Conservation (phyloP, 2,329 filamentous ascomycete species). For the Colletotrichum spinosum region DNA sequence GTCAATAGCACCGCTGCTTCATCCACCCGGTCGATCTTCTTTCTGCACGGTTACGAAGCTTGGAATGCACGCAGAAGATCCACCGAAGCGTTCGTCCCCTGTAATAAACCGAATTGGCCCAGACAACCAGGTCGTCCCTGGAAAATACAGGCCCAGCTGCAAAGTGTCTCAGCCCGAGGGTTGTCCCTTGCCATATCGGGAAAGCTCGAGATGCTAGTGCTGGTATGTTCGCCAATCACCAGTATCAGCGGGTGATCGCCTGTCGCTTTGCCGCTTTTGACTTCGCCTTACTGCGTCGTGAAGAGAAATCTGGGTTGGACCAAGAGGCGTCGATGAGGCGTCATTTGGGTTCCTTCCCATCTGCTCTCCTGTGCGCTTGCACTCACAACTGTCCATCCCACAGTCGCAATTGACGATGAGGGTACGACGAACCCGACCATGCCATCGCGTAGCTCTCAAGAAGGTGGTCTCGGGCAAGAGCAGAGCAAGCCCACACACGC, state of each 20-base stretch:
- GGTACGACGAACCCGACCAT: no score
- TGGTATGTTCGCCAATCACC: slow-evolving; percentile 16
- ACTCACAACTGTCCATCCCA: no score
- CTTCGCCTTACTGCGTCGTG: not conserved
- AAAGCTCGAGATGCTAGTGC: slow-evolving; percentile 34
- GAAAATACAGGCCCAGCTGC: slow-evolving; percentile 24
- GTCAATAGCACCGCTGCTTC: no score
- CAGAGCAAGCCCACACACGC: no score
- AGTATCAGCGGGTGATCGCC: slow-evolving; percentile 21
- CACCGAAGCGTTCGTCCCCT: not conserved
- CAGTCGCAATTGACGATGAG: no score
- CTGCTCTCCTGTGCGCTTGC: slow-evolving; percentile 8
- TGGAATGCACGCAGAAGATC: not conserved
- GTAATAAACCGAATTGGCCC: no score
- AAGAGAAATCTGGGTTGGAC: not conserved
- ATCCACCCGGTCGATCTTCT: no score
- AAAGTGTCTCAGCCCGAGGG: slow-evolving; percentile 19
- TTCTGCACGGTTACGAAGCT: not conserved
- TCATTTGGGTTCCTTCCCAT: not conserved
- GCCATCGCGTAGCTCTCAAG: no score
- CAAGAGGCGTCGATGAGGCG: slow-evolving; percentile 11
- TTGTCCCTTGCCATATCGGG: slow-evolving; percentile 10
- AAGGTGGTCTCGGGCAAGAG: no score
- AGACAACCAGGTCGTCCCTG: not conserved
- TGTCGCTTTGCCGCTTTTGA: slow-evolving; percentile 12